Evolutionary conservation across 2,329 filamentous ascomycete genomes (phyloP), one percentile per base, ranked within the genome.

Genomic region (Botrytis tulipae): DNA sequence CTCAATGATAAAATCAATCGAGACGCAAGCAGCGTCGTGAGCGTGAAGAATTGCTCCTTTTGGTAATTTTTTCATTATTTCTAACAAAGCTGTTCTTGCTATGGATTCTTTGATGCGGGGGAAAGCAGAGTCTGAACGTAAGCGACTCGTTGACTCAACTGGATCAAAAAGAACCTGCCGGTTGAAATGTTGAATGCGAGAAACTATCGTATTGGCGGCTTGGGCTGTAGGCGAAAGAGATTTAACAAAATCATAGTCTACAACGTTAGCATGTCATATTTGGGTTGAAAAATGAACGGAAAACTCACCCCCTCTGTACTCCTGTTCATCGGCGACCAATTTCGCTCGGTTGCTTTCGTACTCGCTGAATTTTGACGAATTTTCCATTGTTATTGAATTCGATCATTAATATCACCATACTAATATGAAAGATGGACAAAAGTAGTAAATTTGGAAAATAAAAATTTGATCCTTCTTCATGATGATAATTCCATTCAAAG

Each of bases 111-210:
- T 95, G 78, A 93, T 93, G 42, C 94, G 86, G 54, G 89, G 91
- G 83, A 97, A 97, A 91, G 96, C 95, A 91, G 97, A 97, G 25
- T 94, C 94, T 1, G 93, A 93, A 80, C 92, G 93, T 2, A 93
- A 84, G 61, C 86, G 86, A 12, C 10, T 25, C 44, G 1, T 42
- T 66, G 3, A 6, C 32, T 4, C 12, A 80, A 94, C 89, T 78
- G 88, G 84, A n/a, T 83, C 83, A 4, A 93, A 84, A 54, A 86
- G 85, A 80, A 94, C 89, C 78, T 94, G 91, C 54, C 91, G 87
- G 60, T 88, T 86, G 40, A 88, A 85, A 9, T 91, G 93, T 44
- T 94, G 90, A 79, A 97, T 95, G 74, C 89, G 87, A 12, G 90
- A 88, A 65, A 97, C 92, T 75, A 98, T 94, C 73, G 87, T 86